Conservation (phyloP, 1,284 basidiomycete genomes). For the Pholiota adiposa region DNA sequence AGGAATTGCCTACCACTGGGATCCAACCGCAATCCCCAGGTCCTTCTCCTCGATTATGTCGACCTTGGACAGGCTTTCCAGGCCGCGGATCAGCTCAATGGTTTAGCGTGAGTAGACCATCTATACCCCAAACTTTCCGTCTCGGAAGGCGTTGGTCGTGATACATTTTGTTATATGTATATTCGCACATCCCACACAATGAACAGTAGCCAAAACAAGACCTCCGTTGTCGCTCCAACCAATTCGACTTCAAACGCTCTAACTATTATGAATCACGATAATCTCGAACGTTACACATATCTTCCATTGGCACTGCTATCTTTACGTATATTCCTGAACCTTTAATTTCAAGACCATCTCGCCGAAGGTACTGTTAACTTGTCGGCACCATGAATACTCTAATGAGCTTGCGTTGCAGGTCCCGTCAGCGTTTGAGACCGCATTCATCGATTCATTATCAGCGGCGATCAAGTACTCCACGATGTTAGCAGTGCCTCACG, state of each 20-base stretch:
- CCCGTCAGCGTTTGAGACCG: background rate
- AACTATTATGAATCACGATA: background rate
- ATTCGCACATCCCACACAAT: background rate
- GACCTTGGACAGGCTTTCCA: conserved; percentile 46
- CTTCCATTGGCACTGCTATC: background rate
- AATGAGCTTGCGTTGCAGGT: background rate
- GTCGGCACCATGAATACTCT: background rate
- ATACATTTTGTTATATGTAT: conserved; percentile 1
- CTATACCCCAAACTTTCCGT: background rate
- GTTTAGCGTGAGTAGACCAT: conserved; percentile 33
- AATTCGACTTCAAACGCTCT: background rate
- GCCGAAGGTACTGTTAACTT: background rate
- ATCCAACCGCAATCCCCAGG: conserved; percentile 48
- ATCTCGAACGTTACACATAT: background rate
- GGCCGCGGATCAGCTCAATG: conserved; percentile 49
- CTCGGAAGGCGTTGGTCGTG: background rate
- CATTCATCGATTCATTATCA: background rate
- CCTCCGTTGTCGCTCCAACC: background rate
- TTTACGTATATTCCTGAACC: background rate
- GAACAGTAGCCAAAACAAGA: conserved; percentile 1
- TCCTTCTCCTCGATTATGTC: conserved; percentile 56
- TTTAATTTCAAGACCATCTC: background rate
- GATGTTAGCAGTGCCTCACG: background rate
- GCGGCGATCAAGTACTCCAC: background rate
- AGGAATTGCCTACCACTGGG: conserved; percentile 47